Base-by-base conservation (phyloP, 73 alveolate species). In the Halteria grandinella region DNA sequence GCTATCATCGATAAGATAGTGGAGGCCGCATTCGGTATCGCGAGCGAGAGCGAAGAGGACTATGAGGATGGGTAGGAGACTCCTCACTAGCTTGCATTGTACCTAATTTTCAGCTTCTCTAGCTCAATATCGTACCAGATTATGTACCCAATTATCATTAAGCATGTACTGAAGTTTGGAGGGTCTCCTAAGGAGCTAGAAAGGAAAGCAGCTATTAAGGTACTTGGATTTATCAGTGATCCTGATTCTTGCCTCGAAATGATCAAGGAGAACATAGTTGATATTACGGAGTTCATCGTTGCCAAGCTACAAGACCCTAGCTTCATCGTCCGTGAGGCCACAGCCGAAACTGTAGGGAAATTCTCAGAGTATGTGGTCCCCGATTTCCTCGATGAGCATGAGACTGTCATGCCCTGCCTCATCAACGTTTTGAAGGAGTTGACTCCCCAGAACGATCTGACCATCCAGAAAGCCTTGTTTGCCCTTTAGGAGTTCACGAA, bases 291-390 rank as follows among this genome's bases (percentile, higher is more conserved):
- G 0, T 52, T 63, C 31, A 74, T 84, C 24, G 83, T 64, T 21
- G 33, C 51, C 28, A 62, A 44, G 50, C 33, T 84, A 31, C 28
- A 75, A 31, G 93, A 84, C 41, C 60, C 59, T 43, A 63, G 60
- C 25, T 59, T 75, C 69, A 25, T 58, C 15, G 93, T 84, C 2
- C 74, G 81, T 43, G 87, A 81, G 54, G 85, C 85, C 3, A 41
- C 93, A 11, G 93, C 88, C 1, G 93, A 84, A 21, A 50, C 82
- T 48, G 93, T 84, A 2, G 93, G 93, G 6, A 62, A 34, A 52
- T 84, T 84, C 69, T 45, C 88, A 18, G 93, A 84, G 55, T 32
- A 62, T 21, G 93, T 84, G 11, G 81, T 81, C 48, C 89, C 89
- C 0, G 93, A 84, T 34, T 84, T 84, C 81, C 60, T 84, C 7